Evolutionary conservation across 2,329 filamentous ascomycete genomes (phyloP).

Genomic region (Colletotrichum graminicola): DNA sequence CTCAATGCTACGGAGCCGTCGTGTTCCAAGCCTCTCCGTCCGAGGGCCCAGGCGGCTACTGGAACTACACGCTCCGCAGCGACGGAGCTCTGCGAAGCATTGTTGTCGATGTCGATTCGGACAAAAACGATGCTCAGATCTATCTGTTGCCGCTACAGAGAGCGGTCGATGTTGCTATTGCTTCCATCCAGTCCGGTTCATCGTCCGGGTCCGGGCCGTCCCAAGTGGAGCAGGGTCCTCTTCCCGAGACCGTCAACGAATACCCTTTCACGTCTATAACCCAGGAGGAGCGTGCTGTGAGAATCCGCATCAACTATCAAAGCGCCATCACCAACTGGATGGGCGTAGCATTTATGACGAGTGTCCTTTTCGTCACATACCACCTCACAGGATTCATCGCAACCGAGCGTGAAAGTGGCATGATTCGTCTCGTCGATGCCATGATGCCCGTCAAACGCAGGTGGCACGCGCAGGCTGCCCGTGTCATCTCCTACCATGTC

Average conservation of each 20-base stretch:
- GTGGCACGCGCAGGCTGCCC: constrained; percentile 82
- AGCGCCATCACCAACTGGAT: constrained; percentile 79
- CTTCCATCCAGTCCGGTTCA: constrained; percentile 58
- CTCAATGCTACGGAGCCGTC: constrained; percentile 78
- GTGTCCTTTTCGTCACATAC: constrained; percentile 85
- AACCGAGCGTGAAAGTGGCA: constrained; percentile 85
- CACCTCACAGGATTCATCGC: constrained; percentile 90
- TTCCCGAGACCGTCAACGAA: constrained; percentile 67
- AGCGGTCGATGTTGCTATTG: constrained; percentile 81
- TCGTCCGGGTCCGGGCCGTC: constrained; percentile 1
- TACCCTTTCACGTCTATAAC: constrained; percentile 83
- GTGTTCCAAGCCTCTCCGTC: constrained; percentile 81
- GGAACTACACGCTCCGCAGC: constrained; percentile 89
- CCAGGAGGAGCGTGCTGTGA: constrained; percentile 72
- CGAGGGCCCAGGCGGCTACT: constrained; percentile 74
- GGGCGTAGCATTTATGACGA: constrained; percentile 82
- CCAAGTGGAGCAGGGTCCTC: constrained; percentile 43
- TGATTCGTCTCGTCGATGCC: constrained; percentile 88
- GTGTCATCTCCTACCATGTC: constrained; percentile 83
- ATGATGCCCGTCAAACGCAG: constrained; percentile 84
- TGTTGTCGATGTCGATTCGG: constrained; percentile 73
- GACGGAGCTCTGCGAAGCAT: constrained; percentile 77
- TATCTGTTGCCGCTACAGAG: constrained; percentile 85
- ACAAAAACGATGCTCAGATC: constrained; percentile 80
- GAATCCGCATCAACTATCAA: constrained; percentile 79